phyloP scores from a whole-genome alignment of 345 rosid species.

The Populus nigra region DNA sequence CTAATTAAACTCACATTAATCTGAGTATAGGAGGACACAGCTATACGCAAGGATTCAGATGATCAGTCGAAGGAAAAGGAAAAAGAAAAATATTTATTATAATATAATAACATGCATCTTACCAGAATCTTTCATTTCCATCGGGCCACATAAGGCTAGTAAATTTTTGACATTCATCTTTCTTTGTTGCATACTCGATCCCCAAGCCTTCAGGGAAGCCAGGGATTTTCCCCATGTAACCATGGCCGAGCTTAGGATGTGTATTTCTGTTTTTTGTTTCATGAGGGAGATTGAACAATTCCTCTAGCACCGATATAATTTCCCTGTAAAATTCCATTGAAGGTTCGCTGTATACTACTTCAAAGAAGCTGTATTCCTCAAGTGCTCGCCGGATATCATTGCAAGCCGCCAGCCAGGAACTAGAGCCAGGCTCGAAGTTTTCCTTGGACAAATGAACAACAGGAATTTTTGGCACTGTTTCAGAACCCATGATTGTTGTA shows the following conservation, averaged over 20 bases:
- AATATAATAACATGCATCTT: neutral
- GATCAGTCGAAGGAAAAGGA: neutral
- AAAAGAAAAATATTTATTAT: neutral
- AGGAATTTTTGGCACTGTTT: conserved; percentile 17
- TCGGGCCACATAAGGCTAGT: conserved; percentile 43
- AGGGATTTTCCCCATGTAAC: conserved; percentile 34
- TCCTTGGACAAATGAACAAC: conserved; percentile 33
- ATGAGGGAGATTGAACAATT: conserved; percentile 38
- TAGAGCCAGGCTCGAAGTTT: conserved; percentile 37
- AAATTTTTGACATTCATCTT: conserved; percentile 30
- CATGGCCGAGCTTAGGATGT: conserved; percentile 32
- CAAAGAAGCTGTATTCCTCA: conserved; percentile 56
- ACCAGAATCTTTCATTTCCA: conserved; percentile 41
- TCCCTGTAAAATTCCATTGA: conserved; percentile 17
- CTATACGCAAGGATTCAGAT: neutral
- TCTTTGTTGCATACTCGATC: conserved; percentile 29
- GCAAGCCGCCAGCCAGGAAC: conserved; percentile 42
- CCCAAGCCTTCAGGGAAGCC: conserved; percentile 37
- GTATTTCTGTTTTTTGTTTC: conserved; percentile 36
- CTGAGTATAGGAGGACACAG: neutral
- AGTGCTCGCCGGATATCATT: conserved; percentile 40
- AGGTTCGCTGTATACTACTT: conserved; percentile 27
- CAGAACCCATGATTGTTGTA: conserved; percentile 19
- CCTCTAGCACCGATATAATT: conserved; percentile 10
- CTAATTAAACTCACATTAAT: no score